phyloP scores from a whole-genome alignment of 2,329 filamentous ascomycete genomes.

The Hypoxylon sp. region DNA sequence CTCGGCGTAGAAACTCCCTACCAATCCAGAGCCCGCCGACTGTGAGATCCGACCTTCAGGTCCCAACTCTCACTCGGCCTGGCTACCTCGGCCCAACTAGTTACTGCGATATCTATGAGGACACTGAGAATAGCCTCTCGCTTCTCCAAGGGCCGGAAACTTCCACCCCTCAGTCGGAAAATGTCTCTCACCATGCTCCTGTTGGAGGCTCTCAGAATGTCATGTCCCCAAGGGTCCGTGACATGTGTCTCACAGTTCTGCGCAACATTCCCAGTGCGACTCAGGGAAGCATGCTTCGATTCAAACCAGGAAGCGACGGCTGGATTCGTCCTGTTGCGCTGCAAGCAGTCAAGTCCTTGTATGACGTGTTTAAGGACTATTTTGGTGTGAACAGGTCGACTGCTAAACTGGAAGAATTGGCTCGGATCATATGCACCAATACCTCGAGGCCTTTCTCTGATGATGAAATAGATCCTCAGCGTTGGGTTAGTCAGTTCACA shows the following conservation, averaged over 20 bases:
- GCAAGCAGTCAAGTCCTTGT: constrained; percentile 54
- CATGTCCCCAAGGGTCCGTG: constrained; percentile 51
- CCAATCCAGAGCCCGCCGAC: constrained; percentile 14
- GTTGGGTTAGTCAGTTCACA: constrained; percentile 59
- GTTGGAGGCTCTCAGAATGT: constrained; percentile 8
- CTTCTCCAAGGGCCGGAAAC: constrained; percentile 51
- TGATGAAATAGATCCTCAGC: constrained; percentile 53
- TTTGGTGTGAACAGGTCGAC: constrained; percentile 48
- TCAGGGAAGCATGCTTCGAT: constrained; percentile 26
- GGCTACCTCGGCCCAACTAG: constrained; percentile 65
- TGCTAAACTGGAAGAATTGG: constrained; percentile 56
- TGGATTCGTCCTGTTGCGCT: constrained; percentile 54
- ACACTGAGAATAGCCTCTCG: constrained; percentile 59
- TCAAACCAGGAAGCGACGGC: constrained; percentile 14
- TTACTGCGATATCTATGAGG: constrained; percentile 60
- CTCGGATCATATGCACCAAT: constrained; percentile 57
- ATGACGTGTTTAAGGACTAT: constrained; percentile 52
- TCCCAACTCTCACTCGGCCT: constrained; percentile 37
- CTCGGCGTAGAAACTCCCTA: constrained; percentile 27
- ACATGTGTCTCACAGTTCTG: constrained; percentile 58
- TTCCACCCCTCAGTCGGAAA: constrained; percentile 10
- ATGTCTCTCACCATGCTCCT: constrained; percentile 13
- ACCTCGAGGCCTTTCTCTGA: constrained; percentile 57
- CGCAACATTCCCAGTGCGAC: constrained; percentile 54
- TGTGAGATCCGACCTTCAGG: constrained; percentile 39